phyloP scores from a whole-genome alignment of 1,139 yeast genomes.

The Kurtzmaniella quercitrusa region DNA sequence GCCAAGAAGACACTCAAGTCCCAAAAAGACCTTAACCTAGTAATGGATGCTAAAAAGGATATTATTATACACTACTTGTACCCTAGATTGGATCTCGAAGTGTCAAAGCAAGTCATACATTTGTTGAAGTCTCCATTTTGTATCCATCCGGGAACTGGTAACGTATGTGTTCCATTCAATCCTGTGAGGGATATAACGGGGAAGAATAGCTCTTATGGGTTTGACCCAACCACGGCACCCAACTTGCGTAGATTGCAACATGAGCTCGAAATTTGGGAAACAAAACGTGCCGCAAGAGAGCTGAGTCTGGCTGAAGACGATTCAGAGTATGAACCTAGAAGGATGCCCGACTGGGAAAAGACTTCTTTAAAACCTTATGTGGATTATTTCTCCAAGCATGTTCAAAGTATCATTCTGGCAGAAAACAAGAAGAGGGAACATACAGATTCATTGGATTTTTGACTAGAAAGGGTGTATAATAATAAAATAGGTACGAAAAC shows the following conservation, averaged over 20 bases:
- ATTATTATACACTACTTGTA: conserved; percentile 75
- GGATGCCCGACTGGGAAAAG: conserved; percentile 48
- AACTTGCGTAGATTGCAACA: conserved; percentile 58
- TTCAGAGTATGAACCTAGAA: conserved; percentile 18
- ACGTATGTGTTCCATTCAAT: conserved; percentile 92
- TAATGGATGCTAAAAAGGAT: conserved; percentile 79
- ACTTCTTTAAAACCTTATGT: conserved; percentile 75
- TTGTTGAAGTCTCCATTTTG: conserved; percentile 97
- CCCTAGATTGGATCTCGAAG: conserved; percentile 92
- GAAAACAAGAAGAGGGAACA: conserved; percentile 52
- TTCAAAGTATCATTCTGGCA: conserved; percentile 50
- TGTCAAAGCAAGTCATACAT: conserved; percentile 84
- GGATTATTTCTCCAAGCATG: conserved; percentile 64
- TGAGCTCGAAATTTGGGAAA: conserved; percentile 47
- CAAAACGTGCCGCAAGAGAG: conserved; percentile 22
- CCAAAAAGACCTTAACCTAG: conserved; percentile 35
- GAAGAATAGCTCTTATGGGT: conserved; percentile 47
- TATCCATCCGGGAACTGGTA: conserved; percentile 96
- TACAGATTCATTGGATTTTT: conserved; percentile 30
- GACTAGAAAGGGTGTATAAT: conserved; percentile 2
- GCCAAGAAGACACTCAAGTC: conserved; percentile 46
- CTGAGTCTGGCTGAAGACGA: conserved; percentile 25
- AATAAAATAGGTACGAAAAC: no score
- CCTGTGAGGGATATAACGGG: conserved; percentile 37
- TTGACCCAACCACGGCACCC: conserved; percentile 81